These are phyloP conservation scores for Gnaphalium uliginosum DNA, from an alignment of 129 eudicot genomes.

Conservation along the genomic window DNA sequence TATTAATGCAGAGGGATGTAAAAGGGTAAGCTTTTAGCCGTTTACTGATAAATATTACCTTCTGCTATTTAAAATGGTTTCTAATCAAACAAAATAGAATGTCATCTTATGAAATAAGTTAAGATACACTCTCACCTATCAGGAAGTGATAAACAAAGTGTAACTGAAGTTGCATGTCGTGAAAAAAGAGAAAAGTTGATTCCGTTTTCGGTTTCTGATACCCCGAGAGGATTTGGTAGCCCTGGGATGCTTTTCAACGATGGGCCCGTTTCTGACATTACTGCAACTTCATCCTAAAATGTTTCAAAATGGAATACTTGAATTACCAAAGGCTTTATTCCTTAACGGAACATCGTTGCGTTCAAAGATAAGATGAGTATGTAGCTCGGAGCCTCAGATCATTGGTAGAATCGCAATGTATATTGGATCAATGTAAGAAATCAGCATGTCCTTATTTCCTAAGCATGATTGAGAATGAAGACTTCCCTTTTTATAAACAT, in stretches of 20 bases:
- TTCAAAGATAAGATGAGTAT: not conserved
- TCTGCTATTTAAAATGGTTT: not conserved
- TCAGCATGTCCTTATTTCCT: not conserved
- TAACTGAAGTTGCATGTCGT: conserved; percentile 82
- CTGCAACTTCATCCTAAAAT: conserved; percentile 61
- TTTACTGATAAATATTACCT: not conserved
- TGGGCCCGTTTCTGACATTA: conserved; percentile 40
- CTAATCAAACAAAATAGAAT: not conserved
- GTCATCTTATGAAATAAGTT: not conserved
- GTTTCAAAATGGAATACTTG: conserved; percentile 7
- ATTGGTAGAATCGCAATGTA: not conserved
- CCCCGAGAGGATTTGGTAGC: conserved; percentile 86
- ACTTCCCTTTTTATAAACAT: too few relatives aligned
- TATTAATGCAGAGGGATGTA: not conserved
- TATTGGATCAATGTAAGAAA: not conserved
- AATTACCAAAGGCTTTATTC: not conserved
- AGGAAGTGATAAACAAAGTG: conserved; percentile 72
- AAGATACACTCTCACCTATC: conserved; percentile 49
- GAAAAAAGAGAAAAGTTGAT: conserved; percentile 87
- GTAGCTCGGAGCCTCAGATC: not conserved
- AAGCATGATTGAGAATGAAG: not conserved
- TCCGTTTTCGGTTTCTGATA: conserved; percentile 77
- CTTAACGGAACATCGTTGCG: not conserved
- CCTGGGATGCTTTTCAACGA: conserved; percentile 63
- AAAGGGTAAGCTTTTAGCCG: not conserved